These are phyloP conservation scores for Lepidium africanum DNA, from an alignment of 345 rosid genomes.

Conservation along the genomic window DNA sequence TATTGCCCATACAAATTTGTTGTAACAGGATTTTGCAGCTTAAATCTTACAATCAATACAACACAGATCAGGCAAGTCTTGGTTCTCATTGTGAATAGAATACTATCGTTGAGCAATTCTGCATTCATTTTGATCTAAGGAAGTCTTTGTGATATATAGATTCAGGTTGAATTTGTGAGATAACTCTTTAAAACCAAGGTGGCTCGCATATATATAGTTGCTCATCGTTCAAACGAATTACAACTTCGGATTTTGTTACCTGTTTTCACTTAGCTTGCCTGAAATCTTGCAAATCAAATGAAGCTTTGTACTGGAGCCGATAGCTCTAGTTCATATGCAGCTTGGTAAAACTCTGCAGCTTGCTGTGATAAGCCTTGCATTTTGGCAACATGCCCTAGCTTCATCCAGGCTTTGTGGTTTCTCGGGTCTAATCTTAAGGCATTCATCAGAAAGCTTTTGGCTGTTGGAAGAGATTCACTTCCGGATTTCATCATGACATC, in stretches of 20 bases:
- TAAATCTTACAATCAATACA: background rate
- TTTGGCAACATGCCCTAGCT: conserved; percentile 70
- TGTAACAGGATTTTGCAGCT: background rate
- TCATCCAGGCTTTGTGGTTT: conserved; percentile 74
- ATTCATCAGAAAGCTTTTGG: conserved; percentile 80
- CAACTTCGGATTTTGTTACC: background rate
- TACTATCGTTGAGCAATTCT: background rate
- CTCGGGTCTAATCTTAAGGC: conserved; percentile 74
- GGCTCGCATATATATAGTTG: background rate
- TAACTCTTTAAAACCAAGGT: too few species aligned
- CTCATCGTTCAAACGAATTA: background rate
- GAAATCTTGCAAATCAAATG: conserved; percentile 4
- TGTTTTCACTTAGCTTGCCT: background rate
- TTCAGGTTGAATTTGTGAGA: background rate
- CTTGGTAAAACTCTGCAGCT: conserved; percentile 90
- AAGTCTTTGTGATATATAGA: background rate
- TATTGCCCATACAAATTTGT: background rate
- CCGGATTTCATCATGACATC: conserved; percentile 61
- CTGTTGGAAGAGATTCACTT: conserved; percentile 43
- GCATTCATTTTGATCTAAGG: background rate
- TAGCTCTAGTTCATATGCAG: conserved; percentile 72
- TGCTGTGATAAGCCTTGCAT: conserved; percentile 67
- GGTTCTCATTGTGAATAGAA: background rate
- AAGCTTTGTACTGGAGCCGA: conserved; percentile 75
- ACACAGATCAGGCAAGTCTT: background rate